Evolutionary conservation across 768 basidiomycete species (phyloP).

Genomic region (Lepiota venenata): DNA sequence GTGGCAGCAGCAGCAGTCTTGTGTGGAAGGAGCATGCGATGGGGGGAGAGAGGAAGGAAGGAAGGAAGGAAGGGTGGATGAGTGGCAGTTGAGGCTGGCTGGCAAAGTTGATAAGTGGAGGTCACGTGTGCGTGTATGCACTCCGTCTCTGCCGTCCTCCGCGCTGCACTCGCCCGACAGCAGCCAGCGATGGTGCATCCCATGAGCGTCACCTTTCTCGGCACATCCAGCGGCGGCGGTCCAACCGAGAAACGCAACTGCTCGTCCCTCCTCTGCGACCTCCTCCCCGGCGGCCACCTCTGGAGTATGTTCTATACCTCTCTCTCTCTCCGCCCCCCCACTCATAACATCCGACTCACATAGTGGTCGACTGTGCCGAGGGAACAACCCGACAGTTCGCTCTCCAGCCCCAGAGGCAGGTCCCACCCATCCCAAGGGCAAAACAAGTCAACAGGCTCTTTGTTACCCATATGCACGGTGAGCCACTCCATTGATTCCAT

Average conservation of each 20-base stretch:
- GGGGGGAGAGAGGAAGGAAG: slow-evolving; percentile 6
- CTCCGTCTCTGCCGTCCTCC: not conserved
- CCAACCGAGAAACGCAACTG: slow-evolving; percentile 73
- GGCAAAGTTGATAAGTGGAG: slow-evolving; percentile 9
- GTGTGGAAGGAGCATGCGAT: slow-evolving; percentile 11
- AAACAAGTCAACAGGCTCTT: slow-evolving; percentile 65
- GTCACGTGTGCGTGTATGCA: slow-evolving; percentile 28
- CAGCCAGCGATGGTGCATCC: slow-evolving; percentile 24
- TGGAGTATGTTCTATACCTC: slow-evolving; percentile 54
- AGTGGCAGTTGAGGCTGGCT: not conserved
- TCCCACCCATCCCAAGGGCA: slow-evolving; percentile 32
- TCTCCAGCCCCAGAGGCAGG: slow-evolving; percentile 38
- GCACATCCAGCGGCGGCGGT: slow-evolving; percentile 76
- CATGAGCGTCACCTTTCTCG: slow-evolving; percentile 66
- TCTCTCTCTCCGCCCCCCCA: slow-evolving; percentile 3
- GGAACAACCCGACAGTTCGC: slow-evolving; percentile 72
- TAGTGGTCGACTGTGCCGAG: slow-evolving; percentile 85
- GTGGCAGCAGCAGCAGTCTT: not conserved
- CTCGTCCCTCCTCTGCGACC: slow-evolving; percentile 65
- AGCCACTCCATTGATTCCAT: too few species aligned
- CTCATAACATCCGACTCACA: slow-evolving; percentile 12
- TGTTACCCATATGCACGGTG: slow-evolving; percentile 85
- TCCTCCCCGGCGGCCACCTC: slow-evolving; percentile 48
- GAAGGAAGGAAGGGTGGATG: slow-evolving; percentile 6
- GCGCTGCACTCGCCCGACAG: not conserved